Evolutionary conservation across 345 rosid species (phyloP), one percentile per base, ranked within the genome.

Genomic region (Dovyalis caffra): DNA sequence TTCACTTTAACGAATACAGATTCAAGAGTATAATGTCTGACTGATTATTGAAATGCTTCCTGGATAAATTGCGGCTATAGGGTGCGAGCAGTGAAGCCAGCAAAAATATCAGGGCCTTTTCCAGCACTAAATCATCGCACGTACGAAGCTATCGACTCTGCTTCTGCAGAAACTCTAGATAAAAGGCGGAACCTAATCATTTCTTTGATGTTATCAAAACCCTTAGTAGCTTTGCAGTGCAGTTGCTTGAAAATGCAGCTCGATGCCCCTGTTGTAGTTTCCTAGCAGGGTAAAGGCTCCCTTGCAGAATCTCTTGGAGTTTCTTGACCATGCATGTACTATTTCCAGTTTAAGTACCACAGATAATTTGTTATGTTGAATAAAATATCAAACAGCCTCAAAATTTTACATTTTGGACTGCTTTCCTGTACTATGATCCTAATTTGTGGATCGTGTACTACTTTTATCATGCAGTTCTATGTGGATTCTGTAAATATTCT

Each of bases 181-280:
- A 83, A 77, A 49, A 84, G 53, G 32, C 75, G 84, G 63, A 74
- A 65, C 74, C 81, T 88, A 67, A 84, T 89, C 80, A 53, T 79
- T 58, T 85, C 88, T 0, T 88, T 94, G 60, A 76, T 94, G 96
- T 77, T 89, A 68, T 92, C 97, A 2, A 88, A 84, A 76, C 97
- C 98, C 64, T 72, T 94, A 68, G 32, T 94, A 66, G 94, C 98
- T 74, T 85, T 94, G 77, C 83, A 90, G 71, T 89, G 92, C 71
- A 88, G 75, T 69, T 65, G 82, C 81, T 81, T 94, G 76, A 87
- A 87, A 81, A 92, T 94, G 98, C 84, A 78, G 76, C 97, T 94
- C 34, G 89, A 92, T 76, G 89, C 94, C 69, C 98, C 97, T 68
- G 66, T 69, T 77, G 80, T 85, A 65, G 65, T 85, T 61, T 29